Base-by-base conservation (phyloP, 768 basidiomycete species). In the Lactarius quietus region DNA sequence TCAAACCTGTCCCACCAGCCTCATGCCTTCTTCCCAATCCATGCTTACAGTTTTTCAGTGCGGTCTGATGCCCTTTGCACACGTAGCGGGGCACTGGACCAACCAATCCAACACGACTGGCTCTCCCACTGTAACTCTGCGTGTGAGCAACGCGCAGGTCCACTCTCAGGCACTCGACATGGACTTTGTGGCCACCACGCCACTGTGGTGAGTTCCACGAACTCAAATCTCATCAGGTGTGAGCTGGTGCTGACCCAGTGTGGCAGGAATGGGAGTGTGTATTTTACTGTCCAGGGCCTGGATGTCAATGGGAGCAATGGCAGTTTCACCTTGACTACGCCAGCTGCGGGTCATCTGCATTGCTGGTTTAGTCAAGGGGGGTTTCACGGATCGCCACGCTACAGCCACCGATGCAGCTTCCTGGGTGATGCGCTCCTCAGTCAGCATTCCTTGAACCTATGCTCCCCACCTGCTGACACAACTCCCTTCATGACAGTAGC, bases 11-110 rank as follows among this genome's bases (percentile, higher is more conserved):
- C n/a, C n/a, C n/a, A 59, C 20, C 12, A 12, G 33, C 12, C 23
- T 45, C 39, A 5, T 12, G 7, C 26, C 5, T 1, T 51, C n/a
- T 17, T 8, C 28, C 4, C 15, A 20, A 20, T 26, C 31, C 20
- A 45, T 23, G 15, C 48, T 20, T 36, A 29, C 20, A 2, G 45
- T 45, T n/a, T 48, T 26, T 23, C 48, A 62, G 61, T 62, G 61
- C 35, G 53, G 61, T 23, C 23, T 12, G 29, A 61, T 61, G 59
- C 45, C 59, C 31, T 61, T 61, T 31, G 59, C 59, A 26, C 59
- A 31, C 28, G 59, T 61, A 18, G 20, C 39, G 3, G 29, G 9
- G 20, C 20, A 41, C 23, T 52, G 39, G 59, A 51, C 48, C 31
- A 0, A 10, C 43, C n/a, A n/a, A n/a, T n/a, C 59, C 23, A 48